Base-by-base conservation (phyloP, 768 basidiomycete genomes). In the Pleurotus tuber-regium region DNA sequence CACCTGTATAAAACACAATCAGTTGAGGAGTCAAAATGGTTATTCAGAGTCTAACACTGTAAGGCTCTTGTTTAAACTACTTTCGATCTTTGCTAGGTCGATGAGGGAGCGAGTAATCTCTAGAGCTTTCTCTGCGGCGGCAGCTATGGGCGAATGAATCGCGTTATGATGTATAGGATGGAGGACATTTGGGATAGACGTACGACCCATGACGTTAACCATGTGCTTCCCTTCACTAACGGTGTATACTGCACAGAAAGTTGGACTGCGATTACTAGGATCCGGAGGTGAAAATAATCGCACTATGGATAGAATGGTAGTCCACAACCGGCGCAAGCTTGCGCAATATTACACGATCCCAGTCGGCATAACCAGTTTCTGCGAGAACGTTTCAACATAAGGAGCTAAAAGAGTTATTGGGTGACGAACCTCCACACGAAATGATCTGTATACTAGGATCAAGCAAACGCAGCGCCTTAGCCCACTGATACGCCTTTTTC, bases 401-500 rank as follows among this genome's bases (percentile, higher is more conserved):
- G 59, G 30, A 18, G n/a, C 2, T 25, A 12, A 33, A 12, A 19
- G 21, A 11, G 9, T 66, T 51, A 12, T 65, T 62, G 25, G 30
- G 16, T 35, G 11, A 68, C 68, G 19, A 54, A 69, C 69, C 70
- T 43, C 82, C 83, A 56, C 83, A 85, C 3, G 76, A 73, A 19
- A 84, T 70, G 5, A 85, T 63, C 51, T 78, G 69, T 59, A 84
- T 77, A 14, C 51, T 69, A 1, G 82, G 81, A 56, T 85, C 83
- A 3, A 84, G 73, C 1, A 83, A 67, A 23, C 71, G 70, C 19
- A 85, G 66, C 0, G 79, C 82, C 58, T 83, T 82, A 2, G 81
- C 81, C 83, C 83, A 85, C 54, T 78, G 79, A 41, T 68, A 76
- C 0, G 81, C 82, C 44, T 72, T 76, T 57, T 75, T 74, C 23